Conservation (phyloP, 2,329 filamentous ascomycete species). For the Aspergillus arachidicola region DNA sequence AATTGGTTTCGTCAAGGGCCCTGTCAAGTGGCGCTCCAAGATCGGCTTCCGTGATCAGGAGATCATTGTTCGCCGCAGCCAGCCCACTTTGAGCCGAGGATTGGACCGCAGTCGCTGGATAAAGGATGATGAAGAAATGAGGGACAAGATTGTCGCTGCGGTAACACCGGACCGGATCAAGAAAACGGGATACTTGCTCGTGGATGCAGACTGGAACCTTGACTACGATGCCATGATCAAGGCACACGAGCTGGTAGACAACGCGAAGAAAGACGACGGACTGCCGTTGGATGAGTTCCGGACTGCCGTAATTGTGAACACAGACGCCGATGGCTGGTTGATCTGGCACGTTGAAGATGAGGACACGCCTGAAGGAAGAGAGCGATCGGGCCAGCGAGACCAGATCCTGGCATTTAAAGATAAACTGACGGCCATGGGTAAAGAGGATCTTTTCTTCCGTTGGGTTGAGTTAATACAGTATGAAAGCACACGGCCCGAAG, state of each 20-base stretch:
- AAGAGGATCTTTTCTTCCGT: conserved; percentile 85
- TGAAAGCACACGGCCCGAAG: conserved; percentile 76
- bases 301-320: conserved; percentile 69
- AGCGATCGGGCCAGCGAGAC: conserved; percentile 47
- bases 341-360: conserved; percentile 63
- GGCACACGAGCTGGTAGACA: conserved; percentile 69
- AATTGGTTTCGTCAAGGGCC: conserved; percentile 68
- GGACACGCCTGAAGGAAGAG: conserved; percentile 47
- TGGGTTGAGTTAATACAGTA: conserved; percentile 94
- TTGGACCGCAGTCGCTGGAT: conserved; percentile 54
- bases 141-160: conserved; percentile 65
- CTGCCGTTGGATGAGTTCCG: conserved; percentile 67
- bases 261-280: conserved; percentile 29
- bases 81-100: conserved; percentile 66
- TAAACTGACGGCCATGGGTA: conserved; percentile 71
- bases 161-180: conserved; percentile 67
- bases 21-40: conserved; percentile 71
- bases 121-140: conserved; percentile 56
- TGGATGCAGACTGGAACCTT: conserved; percentile 83
- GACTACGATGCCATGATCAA: conserved; percentile 81
- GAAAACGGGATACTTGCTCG: conserved; percentile 86
- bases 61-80: conserved; percentile 77
- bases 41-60: conserved; percentile 79
- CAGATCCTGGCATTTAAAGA: conserved; percentile 83
- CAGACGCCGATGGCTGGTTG: conserved; percentile 71